A percentile compares a stretch with the other conserved stretches of the same genome.
phyloP scores from a whole-genome alignment of 2,329 filamentous ascomycete genomes.

The Sporothrix mexicana region DNA sequence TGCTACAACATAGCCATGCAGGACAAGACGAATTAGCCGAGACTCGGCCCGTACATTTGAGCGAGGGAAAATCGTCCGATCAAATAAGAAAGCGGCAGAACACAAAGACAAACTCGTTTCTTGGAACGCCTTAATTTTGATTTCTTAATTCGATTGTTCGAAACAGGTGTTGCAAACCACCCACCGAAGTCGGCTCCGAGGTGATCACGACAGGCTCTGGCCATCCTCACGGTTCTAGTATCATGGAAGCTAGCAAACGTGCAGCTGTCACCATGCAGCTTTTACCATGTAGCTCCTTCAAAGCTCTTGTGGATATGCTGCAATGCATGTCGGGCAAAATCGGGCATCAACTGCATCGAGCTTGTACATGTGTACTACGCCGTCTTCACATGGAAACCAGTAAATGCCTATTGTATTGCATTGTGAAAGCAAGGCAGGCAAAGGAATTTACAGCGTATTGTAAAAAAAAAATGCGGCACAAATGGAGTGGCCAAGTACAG shows the following conservation, averaged over 20 bases:
- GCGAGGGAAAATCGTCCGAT: constrained; percentile 1
- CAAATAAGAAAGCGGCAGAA: no score
- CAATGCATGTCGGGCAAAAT: constrained; percentile 4
- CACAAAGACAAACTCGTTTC: no score
- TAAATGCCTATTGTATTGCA: no score
- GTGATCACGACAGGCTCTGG: no score
- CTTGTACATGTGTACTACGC: neutral
- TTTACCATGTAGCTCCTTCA: neutral
- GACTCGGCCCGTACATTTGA: constrained; percentile 19
- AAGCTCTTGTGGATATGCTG: neutral
- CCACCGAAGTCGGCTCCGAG: neutral
- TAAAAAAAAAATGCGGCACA: neutral
- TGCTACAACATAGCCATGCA: neutral
- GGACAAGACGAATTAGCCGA: constrained; percentile 10
- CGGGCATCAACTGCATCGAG: neutral
- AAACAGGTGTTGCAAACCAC: neutral
- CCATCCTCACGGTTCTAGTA: no score
- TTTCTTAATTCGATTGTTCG: no score
- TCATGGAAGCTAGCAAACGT: no score
- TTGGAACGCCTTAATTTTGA: no score
- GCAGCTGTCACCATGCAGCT: neutral
- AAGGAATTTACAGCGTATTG: no score
- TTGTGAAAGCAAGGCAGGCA: no score
- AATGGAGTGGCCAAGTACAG: neutral
- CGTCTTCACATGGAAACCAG: no score